Conservation (phyloP, 148 eudicot genomes). For the Cornus suecica region DNA sequence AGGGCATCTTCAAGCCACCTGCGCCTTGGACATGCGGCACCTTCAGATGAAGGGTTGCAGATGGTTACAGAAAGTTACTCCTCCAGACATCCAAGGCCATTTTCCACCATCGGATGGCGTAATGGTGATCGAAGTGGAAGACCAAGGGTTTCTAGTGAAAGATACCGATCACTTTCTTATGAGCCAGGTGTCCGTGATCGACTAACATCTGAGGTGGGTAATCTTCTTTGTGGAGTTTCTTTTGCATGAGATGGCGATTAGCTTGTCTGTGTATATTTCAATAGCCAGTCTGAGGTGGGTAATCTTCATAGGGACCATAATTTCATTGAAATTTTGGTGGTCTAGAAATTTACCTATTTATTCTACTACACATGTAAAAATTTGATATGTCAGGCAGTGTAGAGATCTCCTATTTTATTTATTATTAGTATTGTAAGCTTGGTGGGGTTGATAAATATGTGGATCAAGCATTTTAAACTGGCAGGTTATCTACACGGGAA, state of each 20-base stretch:
- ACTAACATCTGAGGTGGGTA: conserved; percentile 53
- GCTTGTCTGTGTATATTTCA: not conserved
- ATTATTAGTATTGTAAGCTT: too few relatives aligned
- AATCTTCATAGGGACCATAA: too few relatives aligned
- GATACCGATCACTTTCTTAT: conserved; percentile 49
- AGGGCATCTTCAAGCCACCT: conserved; percentile 28
- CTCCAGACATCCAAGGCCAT: conserved; percentile 54
- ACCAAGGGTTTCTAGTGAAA: conserved; percentile 56
- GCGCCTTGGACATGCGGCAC: conserved; percentile 6
- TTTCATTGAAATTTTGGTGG: not conserved
- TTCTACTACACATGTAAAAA: not conserved
- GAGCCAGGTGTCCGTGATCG: conserved; percentile 42
- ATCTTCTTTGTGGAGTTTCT: not conserved
- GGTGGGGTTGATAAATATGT: not conserved
- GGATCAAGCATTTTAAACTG: not conserved
- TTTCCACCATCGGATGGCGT: conserved; percentile 52
- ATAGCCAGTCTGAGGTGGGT: not conserved
- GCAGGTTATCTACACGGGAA: not conserved
- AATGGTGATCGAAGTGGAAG: conserved; percentile 61
- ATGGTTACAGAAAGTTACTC: conserved; percentile 48
- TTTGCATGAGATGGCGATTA: not conserved
- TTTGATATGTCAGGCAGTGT: not conserved
- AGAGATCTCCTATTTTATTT: too few relatives aligned
- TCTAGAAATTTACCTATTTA: not conserved
- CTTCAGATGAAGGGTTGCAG: conserved; percentile 26